Percentiles rank a stretch among this genome's conserved stretches.
Evolutionary conservation across 495 filamentous ascomycete species (phyloP).

Genomic region (Penicillium turbatum): DNA sequence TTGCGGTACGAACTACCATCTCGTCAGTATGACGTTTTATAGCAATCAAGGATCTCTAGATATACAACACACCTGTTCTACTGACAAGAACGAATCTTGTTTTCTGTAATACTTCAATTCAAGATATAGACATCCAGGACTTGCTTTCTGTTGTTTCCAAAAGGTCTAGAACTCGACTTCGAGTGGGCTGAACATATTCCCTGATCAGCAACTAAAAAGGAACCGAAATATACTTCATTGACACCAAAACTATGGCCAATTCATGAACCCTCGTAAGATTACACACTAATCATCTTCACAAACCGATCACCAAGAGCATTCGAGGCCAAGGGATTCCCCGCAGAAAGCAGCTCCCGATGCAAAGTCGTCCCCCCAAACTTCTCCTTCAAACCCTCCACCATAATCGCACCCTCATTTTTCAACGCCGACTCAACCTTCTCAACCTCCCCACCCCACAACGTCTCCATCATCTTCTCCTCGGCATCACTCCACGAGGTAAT

Average conservation of each 20-base stretch:
- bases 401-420: slow-evolving; percentile 24
- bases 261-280: neutral
- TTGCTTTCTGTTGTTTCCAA: too few relatives aligned
- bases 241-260: too few relatives aligned
- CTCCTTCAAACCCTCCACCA: slow-evolving; percentile 25
- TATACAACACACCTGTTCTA: neutral
- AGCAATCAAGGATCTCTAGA: neutral
- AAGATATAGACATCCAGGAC: too few relatives aligned
- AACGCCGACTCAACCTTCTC: slow-evolving; percentile 28
- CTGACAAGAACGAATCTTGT: too few relatives aligned
- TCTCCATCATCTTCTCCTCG: slow-evolving; percentile 35
- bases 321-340: slow-evolving; percentile 31
- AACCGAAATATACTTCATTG: too few relatives aligned
- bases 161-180: too few relatives aligned
- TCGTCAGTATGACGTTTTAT: neutral
- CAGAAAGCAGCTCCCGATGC: slow-evolving; percentile 25
- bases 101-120: too few relatives aligned
- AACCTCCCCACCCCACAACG: slow-evolving; percentile 26
- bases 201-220: too few relatives aligned
- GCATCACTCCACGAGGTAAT: slow-evolving; percentile 31
- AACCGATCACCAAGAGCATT: slow-evolving; percentile 29
- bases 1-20: neutral
- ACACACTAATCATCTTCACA: slow-evolving; percentile 31
- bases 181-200: too few relatives aligned
- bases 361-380: slow-evolving; percentile 27